Base-by-base conservation (phyloP, 768 basidiomycete genomes). In the Boletus vinaceobasis region DNA sequence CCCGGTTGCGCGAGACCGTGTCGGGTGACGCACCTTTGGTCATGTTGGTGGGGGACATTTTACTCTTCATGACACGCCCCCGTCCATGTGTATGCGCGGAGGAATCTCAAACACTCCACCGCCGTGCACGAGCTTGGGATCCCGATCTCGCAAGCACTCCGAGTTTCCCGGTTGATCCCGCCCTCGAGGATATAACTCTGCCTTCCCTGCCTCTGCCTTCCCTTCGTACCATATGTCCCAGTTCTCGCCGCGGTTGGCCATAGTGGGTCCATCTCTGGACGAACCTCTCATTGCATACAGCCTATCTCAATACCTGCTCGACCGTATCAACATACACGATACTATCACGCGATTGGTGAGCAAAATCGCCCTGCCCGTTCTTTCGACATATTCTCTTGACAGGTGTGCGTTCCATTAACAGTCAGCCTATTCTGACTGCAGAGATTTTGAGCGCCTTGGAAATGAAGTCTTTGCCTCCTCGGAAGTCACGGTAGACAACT, bases 311-410 rank as follows among this genome's bases (percentile, higher is more conserved):
- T 64, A 65, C 43, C 23, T 68, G 21, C 58, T 68, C 19, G 67
- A 68, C 46, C 60, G 64, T 14, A 14, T 49, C 57, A 68, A 66
- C 21, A 68, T 68, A 44, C 62, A 68, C 23, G 66, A 67, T 36
- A 68, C 61, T 26, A 64, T 68, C 45, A 60, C 60, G 11, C 61
- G 66, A 39, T 19, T 67, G 55, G 66, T 68, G 45, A 49, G 66
- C 48, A 23, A 1, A 31, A n/a, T 27, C 23, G 35, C 23, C 21
- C 23, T 32, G 23, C 31, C 29, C 14, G 39, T 38, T 38, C 4
- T 27, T 17, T 35, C 15, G 5, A 29, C 38, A 31, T 15, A 7
- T 27, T 27, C 13, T 40, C 17, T 14, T 37, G 48, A 46, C 31
- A 7, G 11, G 3, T n/a, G 19, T 36, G 10, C 19, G 9, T 36